These are phyloP conservation scores for Echites panduratus DNA, from an alignment of 257 asterid genomes.

Conservation along the genomic window DNA sequence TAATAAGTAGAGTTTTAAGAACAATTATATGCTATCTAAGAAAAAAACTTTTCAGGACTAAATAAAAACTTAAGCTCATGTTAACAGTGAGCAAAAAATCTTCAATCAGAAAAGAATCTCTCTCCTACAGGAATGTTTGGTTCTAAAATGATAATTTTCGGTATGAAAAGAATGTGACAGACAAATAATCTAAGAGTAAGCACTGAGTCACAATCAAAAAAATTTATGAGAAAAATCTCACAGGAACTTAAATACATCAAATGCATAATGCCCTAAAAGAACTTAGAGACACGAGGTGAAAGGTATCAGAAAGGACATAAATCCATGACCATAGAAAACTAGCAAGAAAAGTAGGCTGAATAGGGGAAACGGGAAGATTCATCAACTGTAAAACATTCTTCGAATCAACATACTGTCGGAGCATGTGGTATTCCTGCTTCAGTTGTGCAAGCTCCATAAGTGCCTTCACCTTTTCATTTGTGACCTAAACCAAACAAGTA, in stretches of 20 bases:
- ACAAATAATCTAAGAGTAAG: neutral
- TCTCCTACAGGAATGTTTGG: neutral
- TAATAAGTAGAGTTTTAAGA: neutral
- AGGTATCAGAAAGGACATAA: neutral
- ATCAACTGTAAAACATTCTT: neutral
- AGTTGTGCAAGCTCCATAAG: slow-evolving; percentile 89
- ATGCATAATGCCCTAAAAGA: neutral
- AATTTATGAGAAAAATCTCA: neutral
- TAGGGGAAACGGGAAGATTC: neutral
- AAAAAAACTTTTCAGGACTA: neutral
- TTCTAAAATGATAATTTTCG: neutral
- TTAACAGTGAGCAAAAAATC: neutral
- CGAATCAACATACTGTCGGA: slow-evolving; percentile 58
- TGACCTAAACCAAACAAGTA: slow-evolving; percentile 53
- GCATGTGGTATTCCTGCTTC: slow-evolving; percentile 58
- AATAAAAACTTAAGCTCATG: neutral
- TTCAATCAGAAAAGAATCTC: neutral
- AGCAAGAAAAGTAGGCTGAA: neutral
- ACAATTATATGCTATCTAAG: neutral
- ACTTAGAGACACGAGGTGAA: neutral
- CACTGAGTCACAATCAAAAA: neutral
- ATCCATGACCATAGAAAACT: neutral
- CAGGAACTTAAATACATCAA: neutral
- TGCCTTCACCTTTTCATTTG: slow-evolving; percentile 88
- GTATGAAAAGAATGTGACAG: neutral